Evolutionary conservation across 1,139 yeast genomes (phyloP), one percentile per base, ranked within the genome.

Genomic region (Hemisphaericaspora lyxosophila): DNA sequence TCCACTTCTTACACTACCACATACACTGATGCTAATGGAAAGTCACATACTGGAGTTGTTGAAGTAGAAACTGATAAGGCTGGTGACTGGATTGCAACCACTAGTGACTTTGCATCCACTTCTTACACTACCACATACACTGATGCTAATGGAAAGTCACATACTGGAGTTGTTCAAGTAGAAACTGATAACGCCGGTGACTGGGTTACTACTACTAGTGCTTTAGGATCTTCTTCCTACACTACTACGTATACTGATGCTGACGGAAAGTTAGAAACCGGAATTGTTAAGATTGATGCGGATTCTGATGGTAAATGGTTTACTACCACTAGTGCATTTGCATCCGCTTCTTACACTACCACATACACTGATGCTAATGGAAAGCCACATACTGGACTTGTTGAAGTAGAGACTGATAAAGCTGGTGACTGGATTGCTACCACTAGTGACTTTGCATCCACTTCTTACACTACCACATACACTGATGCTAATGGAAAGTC

Each of bases 71-170:
- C 38, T 3, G 31, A 23, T 15, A 4, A 24, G 4, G 19, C 14
- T 25, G 40, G 40, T 20, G 16, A 12, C 20, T 33, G 36, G 33
- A 32, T 22, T 19, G 39, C 44, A 8, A 22, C 33, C 7, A 31
- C 33, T 9, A 31, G 19, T 15, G 19, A n/a, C 7, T 15, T 26
- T 7, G 19, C 14, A 26, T 26, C n/a, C 9, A 13, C 15, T n/a
- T 5, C 28, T n/a, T 26, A 26, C 16, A 12, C 28, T 7, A 26
- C 28, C 5, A 26, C 17, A 12, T 26, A n/a, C n/a, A n/a, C n/a
- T n/a, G n/a, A n/a, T n/a, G n/a, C n/a, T n/a, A n/a, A n/a, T n/a
- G n/a, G n/a, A n/a, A n/a, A n/a, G n/a, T n/a, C n/a, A n/a, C n/a
- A n/a, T n/a, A n/a, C n/a, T n/a, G n/a, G n/a, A n/a, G n/a, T 24